Percentiles rank a stretch among this genome's conserved stretches.
These are phyloP conservation scores for Psidium friedrichsthalianum DNA, from an alignment of 345 rosid genomes.

Conservation along the genomic window DNA sequence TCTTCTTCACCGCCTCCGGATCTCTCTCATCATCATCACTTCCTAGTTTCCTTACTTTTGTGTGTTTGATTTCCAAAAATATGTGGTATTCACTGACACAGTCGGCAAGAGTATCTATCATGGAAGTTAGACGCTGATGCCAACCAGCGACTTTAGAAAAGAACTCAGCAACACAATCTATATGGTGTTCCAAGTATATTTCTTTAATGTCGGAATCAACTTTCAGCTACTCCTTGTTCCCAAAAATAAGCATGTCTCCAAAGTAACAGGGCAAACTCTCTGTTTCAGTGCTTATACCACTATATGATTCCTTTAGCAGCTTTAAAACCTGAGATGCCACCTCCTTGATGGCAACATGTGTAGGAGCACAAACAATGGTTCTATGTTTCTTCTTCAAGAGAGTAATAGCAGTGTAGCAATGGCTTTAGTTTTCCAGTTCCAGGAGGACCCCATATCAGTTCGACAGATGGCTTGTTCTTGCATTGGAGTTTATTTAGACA, in stretches of 20 bases:
- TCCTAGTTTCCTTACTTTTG: neutral
- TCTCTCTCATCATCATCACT: neutral
- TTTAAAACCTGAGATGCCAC: slow-evolving; percentile 28
- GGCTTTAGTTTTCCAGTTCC: slow-evolving; percentile 48
- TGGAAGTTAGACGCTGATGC: slow-evolving; percentile 5
- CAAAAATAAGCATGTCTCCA: slow-evolving; percentile 29
- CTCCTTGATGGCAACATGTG: slow-evolving; percentile 40
- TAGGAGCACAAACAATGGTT: slow-evolving; percentile 31
- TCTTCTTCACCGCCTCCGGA: neutral
- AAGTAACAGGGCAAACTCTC: slow-evolving; percentile 1
- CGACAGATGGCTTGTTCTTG: slow-evolving; percentile 16
- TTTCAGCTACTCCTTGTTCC: slow-evolving; percentile 26
- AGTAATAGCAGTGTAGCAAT: slow-evolving; percentile 10
- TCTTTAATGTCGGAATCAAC: slow-evolving; percentile 10
- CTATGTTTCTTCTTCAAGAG: slow-evolving; percentile 23
- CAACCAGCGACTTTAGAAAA: slow-evolving; percentile 12
- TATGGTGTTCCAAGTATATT: slow-evolving; percentile 19
- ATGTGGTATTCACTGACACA: slow-evolving; percentile 7
- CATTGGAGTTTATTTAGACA: slow-evolving; percentile 13
- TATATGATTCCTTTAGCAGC: slow-evolving; percentile 12
- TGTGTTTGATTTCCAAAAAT: slow-evolving; percentile 11
- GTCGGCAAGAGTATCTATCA: slow-evolving; percentile 18
- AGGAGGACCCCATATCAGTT: slow-evolving; percentile 45
- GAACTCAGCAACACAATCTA: slow-evolving; percentile 13
- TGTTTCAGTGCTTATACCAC: neutral